Percentiles rank a stretch among this genome's conserved stretches.
phyloP scores from a whole-genome alignment of 2,329 filamentous ascomycete genomes.

The Alternaria ethzedia region DNA sequence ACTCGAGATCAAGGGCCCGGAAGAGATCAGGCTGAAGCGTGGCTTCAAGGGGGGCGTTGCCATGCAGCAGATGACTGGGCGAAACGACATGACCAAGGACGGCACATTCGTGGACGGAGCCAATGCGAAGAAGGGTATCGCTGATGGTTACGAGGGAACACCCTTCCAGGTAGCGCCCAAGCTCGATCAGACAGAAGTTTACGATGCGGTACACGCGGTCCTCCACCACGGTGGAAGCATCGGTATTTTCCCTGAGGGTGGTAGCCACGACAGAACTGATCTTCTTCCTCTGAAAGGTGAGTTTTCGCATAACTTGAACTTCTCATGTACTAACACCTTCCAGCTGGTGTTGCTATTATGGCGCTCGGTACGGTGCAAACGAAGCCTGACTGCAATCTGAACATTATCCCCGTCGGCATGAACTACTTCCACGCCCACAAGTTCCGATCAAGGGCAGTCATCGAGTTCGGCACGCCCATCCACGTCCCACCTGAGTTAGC shows the following conservation, averaged over 20 bases:
- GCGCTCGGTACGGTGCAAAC: constrained; percentile 87
- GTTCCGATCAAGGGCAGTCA: constrained; percentile 92
- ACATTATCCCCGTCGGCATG: constrained; percentile 97
- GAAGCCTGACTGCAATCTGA: constrained; percentile 84
- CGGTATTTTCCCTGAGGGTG: constrained; percentile 96
- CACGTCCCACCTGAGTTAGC: constrained; percentile 84
- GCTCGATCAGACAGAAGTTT: constrained; percentile 92
- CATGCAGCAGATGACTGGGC: constrained; percentile 80
- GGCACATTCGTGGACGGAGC: constrained; percentile 66
- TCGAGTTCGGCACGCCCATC: constrained; percentile 91
- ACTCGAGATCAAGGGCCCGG: constrained; percentile 76
- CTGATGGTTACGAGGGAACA: constrained; percentile 71
- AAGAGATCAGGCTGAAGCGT: constrained; percentile 86
- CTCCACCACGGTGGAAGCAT: constrained; percentile 85
- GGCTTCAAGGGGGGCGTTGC: constrained; percentile 80
- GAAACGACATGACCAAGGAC: constrained; percentile 72
- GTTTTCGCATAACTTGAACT: neutral
- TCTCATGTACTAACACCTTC: constrained; percentile 20
- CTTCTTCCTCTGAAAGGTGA: constrained; percentile 79
- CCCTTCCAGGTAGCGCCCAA: constrained; percentile 90
- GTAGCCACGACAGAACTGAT: constrained; percentile 92
- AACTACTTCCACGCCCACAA: constrained; percentile 99
- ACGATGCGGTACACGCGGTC: constrained; percentile 88
- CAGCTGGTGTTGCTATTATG: constrained; percentile 96
- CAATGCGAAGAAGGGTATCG: constrained; percentile 59